Evolutionary conservation across 1,139 yeast species (phyloP), one percentile per base, ranked within the genome.

Genomic region (Scheffersomyces cryptocercus): DNA sequence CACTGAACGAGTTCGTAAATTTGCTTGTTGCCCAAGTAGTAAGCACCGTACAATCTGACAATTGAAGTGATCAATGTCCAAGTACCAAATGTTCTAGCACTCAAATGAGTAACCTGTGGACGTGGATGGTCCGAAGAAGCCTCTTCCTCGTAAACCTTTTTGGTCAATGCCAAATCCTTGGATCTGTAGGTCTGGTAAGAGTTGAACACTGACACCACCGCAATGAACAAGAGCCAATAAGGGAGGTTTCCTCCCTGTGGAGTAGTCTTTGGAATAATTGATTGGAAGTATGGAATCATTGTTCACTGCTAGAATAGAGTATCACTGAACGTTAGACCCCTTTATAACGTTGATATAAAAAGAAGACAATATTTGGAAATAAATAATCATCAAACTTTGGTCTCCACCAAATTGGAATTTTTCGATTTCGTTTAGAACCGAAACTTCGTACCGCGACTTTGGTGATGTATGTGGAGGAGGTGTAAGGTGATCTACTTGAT

Each of bases 31-130:
- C 70, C 68, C 12, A 65, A 61, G 49, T 88, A 70, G 61, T 87
- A 73, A 5, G 99, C 95, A 38, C 96, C 97, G 61, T 88, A 90
- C 52, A 85, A 76, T 61, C 99, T 81, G 40, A 93, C 83, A 36
- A 93, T 74, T 2, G 96, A 81, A 1, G 97, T 85, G 53, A 91
- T 77, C 41, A 91, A 73, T 0, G 99, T 93, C 99, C 99, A 93
- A 1, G 99, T 93, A 28, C 99, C 99, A 65, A 93, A 93, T 0
- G 99, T 93, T 57, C 99, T 79, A 8, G 97, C 96, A 54, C 95
- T 84, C 54, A 93, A 74, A 5, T 77, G 72, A 0, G 97, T 88
- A 14, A 91, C 74, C 45, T 73, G 62, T 9, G 56, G 54, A 13
- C 48, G 44, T 10, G 45, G 44, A 26, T 54, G 70, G 11, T 49